phyloP scores from a whole-genome alignment of 179 eudicot genomes.

The Camellia oleifera region DNA sequence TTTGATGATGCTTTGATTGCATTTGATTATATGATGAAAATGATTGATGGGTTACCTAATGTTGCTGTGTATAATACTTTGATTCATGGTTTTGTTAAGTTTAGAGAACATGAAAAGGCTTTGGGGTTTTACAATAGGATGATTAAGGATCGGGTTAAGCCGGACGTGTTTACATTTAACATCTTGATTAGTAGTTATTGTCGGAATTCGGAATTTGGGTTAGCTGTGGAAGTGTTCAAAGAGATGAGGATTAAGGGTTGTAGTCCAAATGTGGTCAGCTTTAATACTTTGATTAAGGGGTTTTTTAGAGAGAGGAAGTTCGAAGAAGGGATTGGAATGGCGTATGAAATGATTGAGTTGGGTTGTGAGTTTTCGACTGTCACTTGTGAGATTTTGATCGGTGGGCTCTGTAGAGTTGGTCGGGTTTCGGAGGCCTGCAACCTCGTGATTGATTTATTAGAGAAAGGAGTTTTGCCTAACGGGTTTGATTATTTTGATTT shows the following conservation, averaged over 20 bases:
- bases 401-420: constrained; percentile 63
- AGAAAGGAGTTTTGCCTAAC: constrained; percentile 55
- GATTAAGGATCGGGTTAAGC: constrained; percentile 67
- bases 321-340: constrained; percentile 75
- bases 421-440: constrained; percentile 53
- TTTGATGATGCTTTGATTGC: constrained; percentile 59
- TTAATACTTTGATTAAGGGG: constrained; percentile 84
- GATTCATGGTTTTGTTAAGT: constrained; percentile 78
- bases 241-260: constrained; percentile 77
- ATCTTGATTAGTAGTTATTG: constrained; percentile 79
- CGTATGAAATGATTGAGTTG: constrained; percentile 77
- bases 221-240: constrained; percentile 68
- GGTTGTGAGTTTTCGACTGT: constrained; percentile 60
- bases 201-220: constrained; percentile 40
- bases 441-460: constrained; percentile 63
- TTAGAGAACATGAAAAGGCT: constrained; percentile 43
- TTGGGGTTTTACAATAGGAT: constrained; percentile 56
- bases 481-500: constrained; percentile 58
- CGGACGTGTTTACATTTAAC: constrained; percentile 79
- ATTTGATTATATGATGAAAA: constrained; percentile 60
- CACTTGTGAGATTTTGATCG: constrained; percentile 79
- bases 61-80: constrained; percentile 68
- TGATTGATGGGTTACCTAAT: constrained; percentile 82
- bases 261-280: constrained; percentile 83
- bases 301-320: constrained; percentile 63